Evolutionary conservation across 352 stramenopile species (phyloP).

Genomic region (Detonula confervacea): DNA sequence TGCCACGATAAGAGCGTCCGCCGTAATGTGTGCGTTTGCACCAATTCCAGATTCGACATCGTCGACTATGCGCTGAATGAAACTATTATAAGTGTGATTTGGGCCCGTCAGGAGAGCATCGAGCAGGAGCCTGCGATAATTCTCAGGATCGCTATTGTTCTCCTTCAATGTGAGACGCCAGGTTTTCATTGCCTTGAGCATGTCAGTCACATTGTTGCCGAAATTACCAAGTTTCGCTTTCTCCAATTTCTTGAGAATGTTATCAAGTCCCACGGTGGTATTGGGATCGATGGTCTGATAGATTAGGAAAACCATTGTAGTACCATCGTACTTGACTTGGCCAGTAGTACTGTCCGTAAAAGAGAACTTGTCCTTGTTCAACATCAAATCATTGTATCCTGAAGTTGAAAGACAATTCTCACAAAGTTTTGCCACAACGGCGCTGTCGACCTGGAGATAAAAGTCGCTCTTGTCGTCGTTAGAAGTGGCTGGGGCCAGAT

Average conservation of each 20-base stretch:
- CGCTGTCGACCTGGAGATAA: constrained; percentile 2
- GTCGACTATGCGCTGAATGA: constrained; percentile 20
- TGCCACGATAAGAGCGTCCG: not conserved
- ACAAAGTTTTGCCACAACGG: constrained; percentile 2
- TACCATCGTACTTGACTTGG: not conserved
- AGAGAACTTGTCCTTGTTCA: constrained; percentile 4
- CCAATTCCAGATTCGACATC: constrained; percentile 20
- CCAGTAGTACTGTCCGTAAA: constrained; percentile 13
- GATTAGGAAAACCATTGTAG: not conserved
- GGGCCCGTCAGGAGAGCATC: no score
- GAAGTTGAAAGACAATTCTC: constrained; percentile 7
- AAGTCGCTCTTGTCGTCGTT: constrained; percentile 1
- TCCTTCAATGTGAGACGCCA: no score
- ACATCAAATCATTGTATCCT: not conserved
- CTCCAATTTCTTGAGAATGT: no score
- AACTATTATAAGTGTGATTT: constrained; percentile 16
- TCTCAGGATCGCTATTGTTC: no score
- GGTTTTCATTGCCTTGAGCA: no score
- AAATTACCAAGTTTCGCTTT: no score
- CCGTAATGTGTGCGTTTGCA: not conserved
- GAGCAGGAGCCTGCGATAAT: no score
- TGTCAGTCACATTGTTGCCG: not conserved
- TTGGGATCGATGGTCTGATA: constrained; percentile 11
- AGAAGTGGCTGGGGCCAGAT: constrained; percentile 3
- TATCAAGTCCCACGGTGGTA: not conserved